Percentiles rank a stretch among this genome's conserved stretches.
These are phyloP conservation scores for Neurospora pannonica DNA, from an alignment of 495 filamentous ascomycete species.

Conservation along the genomic window DNA sequence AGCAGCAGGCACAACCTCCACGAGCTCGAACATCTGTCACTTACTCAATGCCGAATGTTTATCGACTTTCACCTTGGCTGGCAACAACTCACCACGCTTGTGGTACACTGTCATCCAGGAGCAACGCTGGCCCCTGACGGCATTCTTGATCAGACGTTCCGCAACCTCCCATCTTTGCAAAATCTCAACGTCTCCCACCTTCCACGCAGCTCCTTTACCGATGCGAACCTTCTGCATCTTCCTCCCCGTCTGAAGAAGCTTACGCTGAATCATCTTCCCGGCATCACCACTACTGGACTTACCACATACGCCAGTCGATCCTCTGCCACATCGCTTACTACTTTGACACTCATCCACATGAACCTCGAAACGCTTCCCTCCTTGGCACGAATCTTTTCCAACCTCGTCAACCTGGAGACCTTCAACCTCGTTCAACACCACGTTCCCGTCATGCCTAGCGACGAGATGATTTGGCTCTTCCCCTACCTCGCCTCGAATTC, in stretches of 20 bases:
- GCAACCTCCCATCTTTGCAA: conserved; percentile 56
- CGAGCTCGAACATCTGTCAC: conserved; percentile 45
- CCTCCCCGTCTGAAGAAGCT: conserved; percentile 60
- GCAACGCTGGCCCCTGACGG: conserved; percentile 55
- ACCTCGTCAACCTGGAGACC: conserved; percentile 49
- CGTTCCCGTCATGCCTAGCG: conserved; percentile 49
- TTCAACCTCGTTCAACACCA: conserved; percentile 64
- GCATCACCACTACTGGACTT: conserved; percentile 69
- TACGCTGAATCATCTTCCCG: conserved; percentile 64
- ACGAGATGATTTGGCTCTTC: conserved; percentile 51
- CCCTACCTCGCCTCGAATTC: conserved; percentile 61
- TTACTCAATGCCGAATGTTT: conserved; percentile 57
- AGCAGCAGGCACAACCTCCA: conserved; percentile 1
- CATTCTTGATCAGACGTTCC: conserved; percentile 57
- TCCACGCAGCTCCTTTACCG: conserved; percentile 61
- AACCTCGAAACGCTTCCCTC: conserved; percentile 56
- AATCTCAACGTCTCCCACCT: conserved; percentile 70
- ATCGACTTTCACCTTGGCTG: conserved; percentile 62
- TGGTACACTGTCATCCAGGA: conserved; percentile 57
- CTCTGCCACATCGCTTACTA: conserved; percentile 45
- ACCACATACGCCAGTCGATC: conserved; percentile 56
- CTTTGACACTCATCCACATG: conserved; percentile 56
- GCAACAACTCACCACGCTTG: conserved; percentile 61
- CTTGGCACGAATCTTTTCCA: conserved; percentile 66
- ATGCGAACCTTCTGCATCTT: conserved; percentile 56